Percentiles rank a stretch among this genome's conserved stretches.
These are phyloP conservation scores for sweet orange (Citrus sinensis) DNA, from an alignment of 345 rosid species.

Conservation along the genomic window DNA sequence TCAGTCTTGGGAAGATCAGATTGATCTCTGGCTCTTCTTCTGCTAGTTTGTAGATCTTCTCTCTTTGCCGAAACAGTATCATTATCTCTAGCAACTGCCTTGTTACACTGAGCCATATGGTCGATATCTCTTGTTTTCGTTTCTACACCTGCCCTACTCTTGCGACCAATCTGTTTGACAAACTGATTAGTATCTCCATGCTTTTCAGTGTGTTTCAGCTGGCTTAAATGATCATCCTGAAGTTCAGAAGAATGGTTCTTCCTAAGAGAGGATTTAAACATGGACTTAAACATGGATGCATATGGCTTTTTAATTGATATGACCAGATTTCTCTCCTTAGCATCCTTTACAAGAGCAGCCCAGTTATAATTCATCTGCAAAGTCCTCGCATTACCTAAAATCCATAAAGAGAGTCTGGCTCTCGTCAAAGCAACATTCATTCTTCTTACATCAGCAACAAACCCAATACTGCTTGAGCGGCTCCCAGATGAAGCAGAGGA, in stretches of 20 bases:
- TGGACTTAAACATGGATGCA: slow-evolving; percentile 33
- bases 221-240: slow-evolving; percentile 20
- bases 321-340: slow-evolving; percentile 68
- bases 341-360: slow-evolving; percentile 89
- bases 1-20: slow-evolving; percentile 21
- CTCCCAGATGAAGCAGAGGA: slow-evolving; percentile 24
- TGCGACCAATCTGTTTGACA: slow-evolving; percentile 28
- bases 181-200: slow-evolving; percentile 13
- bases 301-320: slow-evolving; percentile 63
- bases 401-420: slow-evolving; percentile 92
- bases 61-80: slow-evolving; percentile 20
- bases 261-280: slow-evolving; percentile 31
- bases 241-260: slow-evolving; percentile 20
- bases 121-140: slow-evolving; percentile 19
- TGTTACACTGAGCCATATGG: slow-evolving; percentile 1
- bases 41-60: slow-evolving; percentile 24
- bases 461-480: slow-evolving; percentile 71
- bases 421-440: slow-evolving; percentile 98
- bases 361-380: slow-evolving; percentile 66
- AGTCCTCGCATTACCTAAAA: slow-evolving; percentile 81
- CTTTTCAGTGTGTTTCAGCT: slow-evolving; percentile 24
- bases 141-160: slow-evolving; percentile 17
- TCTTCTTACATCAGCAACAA: slow-evolving; percentile 88
- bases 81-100: slow-evolving; percentile 23
- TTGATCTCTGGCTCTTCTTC: slow-evolving; percentile 32